phyloP scores from a whole-genome alignment of 352 stramenopile genomes.

The Aphanomyces euteiches region DNA sequence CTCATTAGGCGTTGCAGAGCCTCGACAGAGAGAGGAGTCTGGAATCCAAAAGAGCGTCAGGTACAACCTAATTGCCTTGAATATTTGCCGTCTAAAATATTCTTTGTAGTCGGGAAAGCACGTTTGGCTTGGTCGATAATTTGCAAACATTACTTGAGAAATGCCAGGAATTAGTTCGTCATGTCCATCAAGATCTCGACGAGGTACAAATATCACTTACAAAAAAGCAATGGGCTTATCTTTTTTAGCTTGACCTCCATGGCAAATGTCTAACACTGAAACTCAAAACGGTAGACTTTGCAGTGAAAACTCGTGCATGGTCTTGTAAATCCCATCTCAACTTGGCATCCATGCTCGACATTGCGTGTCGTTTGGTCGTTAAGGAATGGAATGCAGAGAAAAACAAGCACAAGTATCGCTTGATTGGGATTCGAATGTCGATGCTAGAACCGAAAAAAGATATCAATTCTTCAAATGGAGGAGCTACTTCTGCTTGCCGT shows the following conservation, averaged over 20 bases:
- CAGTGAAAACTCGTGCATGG: slow-evolving; percentile 26
- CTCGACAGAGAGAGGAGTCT: slow-evolving; percentile 40
- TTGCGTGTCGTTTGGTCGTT: neutral
- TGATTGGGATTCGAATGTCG: slow-evolving; percentile 35
- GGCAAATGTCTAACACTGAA: slow-evolving; percentile 38
- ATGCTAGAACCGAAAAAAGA: slow-evolving; percentile 21
- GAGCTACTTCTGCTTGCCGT: neutral
- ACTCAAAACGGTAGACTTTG: slow-evolving; percentile 34
- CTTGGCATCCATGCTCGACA: slow-evolving; percentile 5
- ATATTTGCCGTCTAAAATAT: neutral
- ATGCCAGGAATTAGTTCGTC: slow-evolving; percentile 59
- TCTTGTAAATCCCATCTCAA: slow-evolving; percentile 5
- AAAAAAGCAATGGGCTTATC: neutral
- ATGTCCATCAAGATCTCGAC: slow-evolving; percentile 53
- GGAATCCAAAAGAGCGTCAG: slow-evolving; percentile 56
- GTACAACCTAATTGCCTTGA: neutral
- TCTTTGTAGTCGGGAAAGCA: slow-evolving; percentile 63
- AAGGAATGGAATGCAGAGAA: slow-evolving; percentile 4
- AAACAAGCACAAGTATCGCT: slow-evolving; percentile 24
- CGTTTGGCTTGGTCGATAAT: slow-evolving; percentile 46
- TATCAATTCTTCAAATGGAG: neutral
- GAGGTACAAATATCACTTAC: slow-evolving; percentile 27
- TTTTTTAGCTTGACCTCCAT: slow-evolving; percentile 15
- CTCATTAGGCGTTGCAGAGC: slow-evolving; percentile 57
- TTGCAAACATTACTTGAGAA: slow-evolving; percentile 48